Evolutionary conservation across 2,329 filamentous ascomycete species (phyloP), one percentile per base, ranked within the genome.

Genomic region (Ophiognomonia clavigignenti-juglandacearum): DNA sequence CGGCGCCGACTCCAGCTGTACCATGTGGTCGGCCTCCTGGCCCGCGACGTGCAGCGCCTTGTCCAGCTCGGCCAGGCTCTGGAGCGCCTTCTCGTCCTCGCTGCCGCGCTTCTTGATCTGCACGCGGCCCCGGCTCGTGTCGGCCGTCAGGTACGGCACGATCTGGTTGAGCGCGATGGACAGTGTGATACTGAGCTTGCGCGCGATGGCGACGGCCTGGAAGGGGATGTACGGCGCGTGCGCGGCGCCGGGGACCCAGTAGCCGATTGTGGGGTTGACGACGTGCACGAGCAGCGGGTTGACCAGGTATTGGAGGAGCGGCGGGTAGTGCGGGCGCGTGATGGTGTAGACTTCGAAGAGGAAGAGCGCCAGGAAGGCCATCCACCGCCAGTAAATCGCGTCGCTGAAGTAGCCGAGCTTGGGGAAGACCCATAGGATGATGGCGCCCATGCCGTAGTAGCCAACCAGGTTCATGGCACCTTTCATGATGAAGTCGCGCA

Each of bases 111-210:
- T 57, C 26, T 58, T 54, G 44, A 57, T 53, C 41, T 51, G 53
- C 37, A 62, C 44, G 53, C 50, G 59, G 54, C 55, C 63, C 45
- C 57, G 62, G 53, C 47, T 62, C 54, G 59, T 67, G 53, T 67
- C 68, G 54, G 60, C 67, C 39, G 63, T 66, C 11, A 88, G 66
- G 4, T 89, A 68, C 3, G 88, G 88, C 0, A 85, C 85, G 42
- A 95, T 77, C 65, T 95, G 89, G 6, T 83, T 83, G 48, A 95
- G 79, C 42, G 88, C 91, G 54, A 95, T 88, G 65, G 88, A 91
- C 22, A 88, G 67, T 2, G 89, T 91, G 43, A 97, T 71, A 14
- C 83, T 81, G 19, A 88, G 69, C 61, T 88, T 88, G 51, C 91
- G 82, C 6, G 85, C 80, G 6, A 97, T 77, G 13, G 76, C 69